Conservation (phyloP, 345 rosid genomes). For the Ailanthus altissimus region DNA sequence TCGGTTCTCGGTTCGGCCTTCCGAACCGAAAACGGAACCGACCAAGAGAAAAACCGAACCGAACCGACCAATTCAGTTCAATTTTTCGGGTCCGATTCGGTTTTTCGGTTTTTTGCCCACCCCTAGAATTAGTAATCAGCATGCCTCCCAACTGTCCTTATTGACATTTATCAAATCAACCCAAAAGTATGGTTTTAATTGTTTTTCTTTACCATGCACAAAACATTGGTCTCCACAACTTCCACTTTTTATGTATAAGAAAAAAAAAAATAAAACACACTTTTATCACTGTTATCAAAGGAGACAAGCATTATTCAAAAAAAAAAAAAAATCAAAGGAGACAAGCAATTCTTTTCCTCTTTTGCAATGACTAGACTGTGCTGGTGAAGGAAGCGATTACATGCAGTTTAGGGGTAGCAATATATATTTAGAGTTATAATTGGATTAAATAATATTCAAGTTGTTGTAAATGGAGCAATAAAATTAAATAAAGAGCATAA, state of each 20-base stretch:
- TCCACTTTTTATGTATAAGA: slow-evolving; percentile 7
- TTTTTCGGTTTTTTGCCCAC: too few relatives aligned
- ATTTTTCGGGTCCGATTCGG: too few relatives aligned
- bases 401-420: too few relatives aligned
- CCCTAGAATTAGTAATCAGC: neutral
- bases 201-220: neutral
- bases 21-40: too few relatives aligned
- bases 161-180: neutral
- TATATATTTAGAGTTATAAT: too few relatives aligned
- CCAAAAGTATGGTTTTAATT: neutral
- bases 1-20: too few relatives aligned
- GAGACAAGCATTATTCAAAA: slow-evolving; percentile 14
- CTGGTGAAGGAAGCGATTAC: too few relatives aligned
- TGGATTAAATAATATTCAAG: too few relatives aligned
- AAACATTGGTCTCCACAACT: neutral
- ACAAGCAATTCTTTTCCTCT: neutral
- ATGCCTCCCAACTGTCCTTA: neutral
- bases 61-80: too few relatives aligned
- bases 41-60: too few relatives aligned
- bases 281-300: slow-evolving; percentile 7
- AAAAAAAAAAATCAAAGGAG: neutral
- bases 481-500: too few relatives aligned
- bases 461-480: too few relatives aligned
- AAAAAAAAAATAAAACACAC: neutral
- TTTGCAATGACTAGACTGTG: neutral